Conservation (phyloP, 495 filamentous ascomycete species). For the Penicillium malachiteum region DNA sequence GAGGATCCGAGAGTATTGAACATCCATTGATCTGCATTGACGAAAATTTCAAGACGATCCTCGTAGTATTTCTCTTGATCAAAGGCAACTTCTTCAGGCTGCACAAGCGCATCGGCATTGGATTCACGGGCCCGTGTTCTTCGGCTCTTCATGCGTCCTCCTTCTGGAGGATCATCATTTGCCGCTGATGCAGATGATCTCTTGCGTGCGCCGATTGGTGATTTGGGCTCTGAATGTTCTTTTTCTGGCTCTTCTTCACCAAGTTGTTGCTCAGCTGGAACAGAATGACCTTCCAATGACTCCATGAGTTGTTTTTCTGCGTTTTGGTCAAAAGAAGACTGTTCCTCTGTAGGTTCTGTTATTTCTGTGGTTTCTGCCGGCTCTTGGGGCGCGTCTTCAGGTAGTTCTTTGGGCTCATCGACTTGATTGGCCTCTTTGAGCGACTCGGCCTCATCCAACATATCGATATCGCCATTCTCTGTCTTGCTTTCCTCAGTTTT, state of each 20-base stretch:
- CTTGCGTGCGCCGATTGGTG: conserved; percentile 39
- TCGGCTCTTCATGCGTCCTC: conserved; percentile 74
- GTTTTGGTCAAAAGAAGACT: conserved; percentile 41
- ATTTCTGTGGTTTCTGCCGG: not conserved
- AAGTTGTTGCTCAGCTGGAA: conserved; percentile 13
- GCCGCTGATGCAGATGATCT: conserved; percentile 51
- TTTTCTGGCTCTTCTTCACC: conserved; percentile 20
- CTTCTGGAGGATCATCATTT: conserved; percentile 51
- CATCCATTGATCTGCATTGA: conserved; percentile 71
- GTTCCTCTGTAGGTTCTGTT: conserved; percentile 35
- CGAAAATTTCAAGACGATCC: conserved; percentile 64
- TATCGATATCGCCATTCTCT: conserved; percentile 16
- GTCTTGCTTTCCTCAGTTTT: not conserved
- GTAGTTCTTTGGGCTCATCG: conserved; percentile 12
- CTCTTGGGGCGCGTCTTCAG: conserved; percentile 1
- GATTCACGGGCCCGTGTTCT: conserved; percentile 78
- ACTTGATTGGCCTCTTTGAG: not conserved
- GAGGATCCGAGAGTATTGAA: conserved; percentile 68
- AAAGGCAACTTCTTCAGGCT: conserved; percentile 53
- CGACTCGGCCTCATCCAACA: conserved; percentile 9
- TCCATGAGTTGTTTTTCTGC: conserved; percentile 46
- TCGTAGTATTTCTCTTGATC: conserved; percentile 71
- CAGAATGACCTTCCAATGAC: conserved; percentile 35
- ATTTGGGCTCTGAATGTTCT: conserved; percentile 35
- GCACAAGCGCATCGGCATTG: conserved; percentile 50